phyloP scores from a whole-genome alignment of 345 rosid genomes.

The Xanthoceras sorbifolium region DNA sequence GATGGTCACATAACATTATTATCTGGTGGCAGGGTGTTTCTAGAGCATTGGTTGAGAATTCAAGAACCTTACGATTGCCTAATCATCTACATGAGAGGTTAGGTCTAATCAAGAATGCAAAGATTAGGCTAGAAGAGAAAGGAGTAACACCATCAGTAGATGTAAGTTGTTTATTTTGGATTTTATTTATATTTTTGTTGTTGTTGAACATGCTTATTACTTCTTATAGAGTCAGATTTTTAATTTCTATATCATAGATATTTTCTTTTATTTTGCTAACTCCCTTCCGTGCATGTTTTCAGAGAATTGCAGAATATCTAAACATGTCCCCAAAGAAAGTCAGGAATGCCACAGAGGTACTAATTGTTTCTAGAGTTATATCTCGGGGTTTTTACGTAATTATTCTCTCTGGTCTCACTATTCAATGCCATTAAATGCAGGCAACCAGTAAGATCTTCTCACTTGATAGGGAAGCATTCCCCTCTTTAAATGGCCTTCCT shows the following conservation, averaged over 20 bases:
- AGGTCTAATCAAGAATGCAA: conserved; percentile 86
- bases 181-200: not conserved
- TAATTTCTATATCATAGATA: not conserved
- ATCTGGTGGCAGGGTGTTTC: conserved; percentile 74
- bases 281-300: conserved; percentile 26
- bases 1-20: conserved; percentile 12
- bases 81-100: conserved; percentile 84
- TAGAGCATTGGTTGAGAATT: conserved; percentile 82
- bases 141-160: conserved; percentile 86
- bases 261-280: not conserved
- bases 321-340: conserved; percentile 96
- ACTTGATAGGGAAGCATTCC: conserved; percentile 88
- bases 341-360: conserved; percentile 91
- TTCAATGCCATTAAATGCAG: conserved; percentile 40
- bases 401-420: conserved; percentile 18
- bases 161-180: conserved; percentile 48
- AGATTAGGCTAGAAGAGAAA: conserved; percentile 74
- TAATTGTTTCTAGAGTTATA: conserved; percentile 1
- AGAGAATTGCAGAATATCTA: conserved; percentile 85
- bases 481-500: conserved; percentile 82
- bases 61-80: conserved; percentile 86
- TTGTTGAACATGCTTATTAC: not conserved
- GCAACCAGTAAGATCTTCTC: conserved; percentile 81
- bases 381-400: not conserved
- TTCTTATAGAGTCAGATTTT: not conserved